Conservation (phyloP, 116 monocot genomes). For the Trichopus zeylanicus region DNA sequence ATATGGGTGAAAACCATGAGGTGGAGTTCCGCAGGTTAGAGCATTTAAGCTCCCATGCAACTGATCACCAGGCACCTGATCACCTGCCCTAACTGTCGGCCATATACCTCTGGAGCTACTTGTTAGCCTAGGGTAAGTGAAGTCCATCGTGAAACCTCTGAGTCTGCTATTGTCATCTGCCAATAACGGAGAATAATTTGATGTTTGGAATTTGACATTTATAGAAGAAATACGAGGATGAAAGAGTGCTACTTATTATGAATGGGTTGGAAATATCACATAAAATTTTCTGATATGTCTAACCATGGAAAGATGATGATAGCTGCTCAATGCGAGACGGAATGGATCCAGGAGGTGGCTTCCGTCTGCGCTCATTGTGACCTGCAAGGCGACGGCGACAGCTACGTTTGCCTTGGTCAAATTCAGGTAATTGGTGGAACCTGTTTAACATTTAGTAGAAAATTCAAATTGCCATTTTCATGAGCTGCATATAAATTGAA, state of each 20-base stretch:
- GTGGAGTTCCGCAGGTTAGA: not conserved
- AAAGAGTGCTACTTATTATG: no score
- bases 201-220: no score
- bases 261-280: no score
- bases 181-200: no score
- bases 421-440: constrained; percentile 23
- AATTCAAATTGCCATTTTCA: not conserved
- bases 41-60: constrained; percentile 15
- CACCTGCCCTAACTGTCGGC: constrained; percentile 18
- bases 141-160: constrained; percentile 46
- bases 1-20: constrained; percentile 7
- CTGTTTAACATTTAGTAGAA: not conserved
- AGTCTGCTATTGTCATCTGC: constrained; percentile 30
- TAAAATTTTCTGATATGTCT: not conserved
- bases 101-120: constrained; percentile 15
- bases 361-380: constrained; percentile 27
- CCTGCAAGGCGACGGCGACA: constrained; percentile 26
- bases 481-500: no score
- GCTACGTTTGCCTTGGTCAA: constrained; percentile 25
- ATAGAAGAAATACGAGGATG: no score
- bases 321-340: constrained; percentile 12
- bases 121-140: constrained; percentile 25
- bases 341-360: constrained; percentile 20
- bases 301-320: constrained; percentile 16
- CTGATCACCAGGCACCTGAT: constrained; percentile 13